These are phyloP conservation scores for Flammula alnicola DNA, from an alignment of 1,284 basidiomycete genomes.

Conservation along the genomic window DNA sequence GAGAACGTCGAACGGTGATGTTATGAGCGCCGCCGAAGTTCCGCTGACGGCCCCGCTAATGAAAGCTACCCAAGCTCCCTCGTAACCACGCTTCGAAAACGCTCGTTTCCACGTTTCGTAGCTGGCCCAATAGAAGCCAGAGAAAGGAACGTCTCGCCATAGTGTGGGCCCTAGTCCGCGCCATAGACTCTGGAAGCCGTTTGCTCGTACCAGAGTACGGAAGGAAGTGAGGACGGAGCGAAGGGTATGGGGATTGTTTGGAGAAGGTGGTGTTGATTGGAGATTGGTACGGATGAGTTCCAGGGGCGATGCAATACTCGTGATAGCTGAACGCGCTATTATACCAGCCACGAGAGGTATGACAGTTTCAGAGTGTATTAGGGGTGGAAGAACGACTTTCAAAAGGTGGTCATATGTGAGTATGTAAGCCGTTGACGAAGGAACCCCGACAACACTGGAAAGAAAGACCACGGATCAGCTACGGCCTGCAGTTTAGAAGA, in stretches of 20 bases:
- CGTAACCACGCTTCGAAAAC: constrained; percentile 54
- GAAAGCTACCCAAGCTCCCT: constrained; percentile 79
- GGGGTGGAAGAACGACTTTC: constrained; percentile 58
- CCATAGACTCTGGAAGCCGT: constrained; percentile 83
- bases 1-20: constrained; percentile 95
- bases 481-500: constrained; percentile 1
- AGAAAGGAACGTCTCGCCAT: constrained; percentile 98
- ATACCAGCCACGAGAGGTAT: constrained; percentile 87
- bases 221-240: constrained; percentile 69
- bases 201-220: constrained; percentile 58
- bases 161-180: constrained; percentile 90
- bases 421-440: constrained; percentile 94
- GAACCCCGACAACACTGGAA: constrained; percentile 85
- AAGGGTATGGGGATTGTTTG: constrained; percentile 74
- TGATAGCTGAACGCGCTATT: constrained; percentile 80
- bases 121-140: constrained; percentile 89
- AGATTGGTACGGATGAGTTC: constrained; percentile 95
- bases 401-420: constrained; percentile 93
- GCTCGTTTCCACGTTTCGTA: constrained; percentile 70
- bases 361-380: constrained; percentile 59
- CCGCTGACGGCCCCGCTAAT: constrained; percentile 84
- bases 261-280: constrained; percentile 81
- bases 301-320: constrained; percentile 85
- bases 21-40: constrained; percentile 84
- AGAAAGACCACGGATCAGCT: constrained; percentile 18